Conservation (phyloP, 2,329 filamentous ascomycete genomes). For the Fusarium anthophilum region DNA sequence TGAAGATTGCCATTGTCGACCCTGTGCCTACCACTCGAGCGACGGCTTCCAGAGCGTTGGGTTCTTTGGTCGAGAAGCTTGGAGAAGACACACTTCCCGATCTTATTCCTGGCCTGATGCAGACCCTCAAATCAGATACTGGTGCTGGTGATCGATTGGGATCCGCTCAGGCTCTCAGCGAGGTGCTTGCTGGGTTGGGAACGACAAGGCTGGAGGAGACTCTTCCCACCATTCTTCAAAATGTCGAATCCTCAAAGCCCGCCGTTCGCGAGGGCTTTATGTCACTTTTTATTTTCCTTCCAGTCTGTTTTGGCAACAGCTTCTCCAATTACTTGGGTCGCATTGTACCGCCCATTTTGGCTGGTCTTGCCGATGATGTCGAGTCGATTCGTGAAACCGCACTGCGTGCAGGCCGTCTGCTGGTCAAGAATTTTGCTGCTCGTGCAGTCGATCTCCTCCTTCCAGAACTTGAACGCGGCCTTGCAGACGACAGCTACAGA, state of each 20-base stretch:
- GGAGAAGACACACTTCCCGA: conserved; percentile 97
- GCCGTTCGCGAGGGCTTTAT: conserved; percentile 98
- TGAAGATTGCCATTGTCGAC: conserved; percentile 90
- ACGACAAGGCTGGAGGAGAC: conserved; percentile 95
- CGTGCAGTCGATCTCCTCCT: conserved; percentile 93
- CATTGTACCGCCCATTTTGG: conserved; percentile 94
- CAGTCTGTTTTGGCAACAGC: conserved; percentile 98
- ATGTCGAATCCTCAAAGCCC: conserved; percentile 89
- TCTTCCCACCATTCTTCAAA: conserved; percentile 93
- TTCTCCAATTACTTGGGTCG: conserved; percentile 95
- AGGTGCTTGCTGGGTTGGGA: conserved; percentile 94
- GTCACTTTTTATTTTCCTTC: conserved; percentile 99
- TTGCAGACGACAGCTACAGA: conserved; percentile 97
- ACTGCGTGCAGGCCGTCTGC: conserved; percentile 87
- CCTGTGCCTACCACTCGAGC: conserved; percentile 96
- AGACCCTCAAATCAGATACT: conserved; percentile 95
- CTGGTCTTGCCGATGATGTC: conserved; percentile 93
- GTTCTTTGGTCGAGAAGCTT: conserved; percentile 96
- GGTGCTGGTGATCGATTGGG: conserved; percentile 95
- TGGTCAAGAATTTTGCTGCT: conserved; percentile 98
- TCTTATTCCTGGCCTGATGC: conserved; percentile 96
- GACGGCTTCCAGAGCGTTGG: conserved; percentile 93
- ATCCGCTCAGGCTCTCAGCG: conserved; percentile 94
- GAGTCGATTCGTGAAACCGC: conserved; percentile 98
- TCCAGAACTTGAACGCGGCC: conserved; percentile 92